phyloP scores from a whole-genome alignment of 192 early-diverging fungal species.

The Cetraspora pellucida region DNA sequence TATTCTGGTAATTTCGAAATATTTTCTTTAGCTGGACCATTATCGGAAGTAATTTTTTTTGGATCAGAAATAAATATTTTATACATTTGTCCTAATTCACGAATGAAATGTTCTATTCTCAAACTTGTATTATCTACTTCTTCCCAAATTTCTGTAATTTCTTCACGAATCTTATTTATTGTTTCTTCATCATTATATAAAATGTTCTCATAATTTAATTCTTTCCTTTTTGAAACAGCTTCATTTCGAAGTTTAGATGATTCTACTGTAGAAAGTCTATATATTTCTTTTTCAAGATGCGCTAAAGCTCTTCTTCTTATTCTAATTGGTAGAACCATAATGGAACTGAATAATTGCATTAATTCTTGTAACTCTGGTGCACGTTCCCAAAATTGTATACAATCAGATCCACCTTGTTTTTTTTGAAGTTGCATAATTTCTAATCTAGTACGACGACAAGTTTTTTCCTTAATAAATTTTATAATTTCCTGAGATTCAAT shows the following conservation, averaged over 20 bases:
- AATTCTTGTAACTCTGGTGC: conserved; percentile 1
- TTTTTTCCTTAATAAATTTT: conserved; percentile 27
- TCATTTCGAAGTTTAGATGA: conserved; percentile 18
- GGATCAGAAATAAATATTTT: neutral
- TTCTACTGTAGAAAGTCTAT: conserved; percentile 11
- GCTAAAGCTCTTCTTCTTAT: conserved; percentile 16
- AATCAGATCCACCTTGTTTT: neutral
- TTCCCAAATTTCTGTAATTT: conserved; percentile 23
- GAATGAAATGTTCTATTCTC: conserved; percentile 24
- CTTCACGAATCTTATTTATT: neutral
- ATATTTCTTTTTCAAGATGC: conserved; percentile 30
- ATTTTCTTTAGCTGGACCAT: neutral
- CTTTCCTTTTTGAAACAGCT: conserved; percentile 11
- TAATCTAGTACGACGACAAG: conserved; percentile 8
- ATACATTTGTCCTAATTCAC: conserved; percentile 31
- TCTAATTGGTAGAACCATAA: conserved; percentile 1
- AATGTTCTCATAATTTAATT: conserved; percentile 9
- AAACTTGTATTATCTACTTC: conserved; percentile 30
- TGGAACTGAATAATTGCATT: neutral
- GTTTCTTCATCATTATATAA: neutral
- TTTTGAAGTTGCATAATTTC: conserved; percentile 31
- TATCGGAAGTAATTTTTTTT: neutral
- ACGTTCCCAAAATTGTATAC: conserved; percentile 17
- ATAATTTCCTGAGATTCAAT: neutral
- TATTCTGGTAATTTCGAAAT: conserved; percentile 4